These are phyloP conservation scores for Tricholoma bakamatsutake DNA, from an alignment of 768 basidiomycete genomes.

Conservation along the genomic window DNA sequence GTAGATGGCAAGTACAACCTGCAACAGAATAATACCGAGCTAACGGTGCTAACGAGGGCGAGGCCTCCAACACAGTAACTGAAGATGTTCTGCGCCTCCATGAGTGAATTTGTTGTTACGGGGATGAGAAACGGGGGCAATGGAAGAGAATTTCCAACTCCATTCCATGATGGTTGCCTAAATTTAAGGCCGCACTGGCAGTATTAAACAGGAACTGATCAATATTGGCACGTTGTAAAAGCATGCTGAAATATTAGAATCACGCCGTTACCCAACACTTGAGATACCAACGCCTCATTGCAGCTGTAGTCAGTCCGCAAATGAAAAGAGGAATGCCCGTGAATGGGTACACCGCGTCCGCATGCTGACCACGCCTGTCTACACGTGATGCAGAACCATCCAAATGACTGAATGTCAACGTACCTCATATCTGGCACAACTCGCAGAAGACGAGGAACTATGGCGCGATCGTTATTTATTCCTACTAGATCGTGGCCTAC, in stretches of 20 bases:
- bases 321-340: background rate
- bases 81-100: conserved; percentile 1
- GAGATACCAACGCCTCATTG: background rate
- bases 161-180: too few species aligned
- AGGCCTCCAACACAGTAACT: conserved; percentile 7
- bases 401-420: too few species aligned
- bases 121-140: too few species aligned
- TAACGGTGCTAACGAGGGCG: conserved; percentile 2
- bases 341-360: background rate
- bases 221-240: background rate
- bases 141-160: too few species aligned
- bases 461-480: conserved; percentile 22
- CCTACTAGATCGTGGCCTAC: conserved; percentile 20
- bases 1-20: background rate
- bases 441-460: background rate
- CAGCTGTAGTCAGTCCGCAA: too few species aligned
- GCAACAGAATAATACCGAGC: conserved; percentile 1
- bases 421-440: background rate
- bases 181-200: too few species aligned
- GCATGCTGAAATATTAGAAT: background rate
- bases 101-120: background rate
- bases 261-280: background rate
- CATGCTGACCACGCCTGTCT: background rate
- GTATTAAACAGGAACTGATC: too few species aligned
- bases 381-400: background rate